Percentiles rank a stretch among this genome's conserved stretches.
Conservation (phyloP, 371 early-diverging fungal species). For the Mortierella sp. region DNA sequence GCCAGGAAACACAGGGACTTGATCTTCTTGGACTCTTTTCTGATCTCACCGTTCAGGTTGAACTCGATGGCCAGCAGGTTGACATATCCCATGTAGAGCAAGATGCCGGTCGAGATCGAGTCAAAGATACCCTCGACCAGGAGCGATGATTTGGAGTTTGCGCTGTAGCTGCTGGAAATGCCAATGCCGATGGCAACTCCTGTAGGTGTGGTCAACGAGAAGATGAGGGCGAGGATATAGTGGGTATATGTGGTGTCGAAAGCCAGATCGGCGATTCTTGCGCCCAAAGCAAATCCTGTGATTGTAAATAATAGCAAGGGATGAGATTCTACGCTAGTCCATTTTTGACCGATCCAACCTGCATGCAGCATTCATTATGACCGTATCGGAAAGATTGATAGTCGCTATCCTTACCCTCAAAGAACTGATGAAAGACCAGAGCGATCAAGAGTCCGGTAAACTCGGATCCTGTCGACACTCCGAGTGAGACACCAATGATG, state of each 20-base stretch:
- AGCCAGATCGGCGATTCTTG: slow-evolving; percentile 72
- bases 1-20: slow-evolving; percentile 60
- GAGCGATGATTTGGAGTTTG: slow-evolving; percentile 65
- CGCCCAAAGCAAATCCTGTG: slow-evolving; percentile 87
- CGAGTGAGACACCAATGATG: slow-evolving; percentile 88
- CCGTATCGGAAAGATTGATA: slow-evolving; percentile 62
- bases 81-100: slow-evolving; percentile 82
- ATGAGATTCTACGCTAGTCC: slow-evolving; percentile 30
- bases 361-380: neutral
- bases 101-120: slow-evolving; percentile 83
- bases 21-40: slow-evolving; percentile 40
- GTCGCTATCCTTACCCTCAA: slow-evolving; percentile 88
- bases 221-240: slow-evolving; percentile 61
- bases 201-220: slow-evolving; percentile 76
- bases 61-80: slow-evolving; percentile 80
- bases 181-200: slow-evolving; percentile 84
- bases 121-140: slow-evolving; percentile 83
- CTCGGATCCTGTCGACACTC: slow-evolving; percentile 70
- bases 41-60: slow-evolving; percentile 65
- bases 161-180: slow-evolving; percentile 68
- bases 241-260: slow-evolving; percentile 58
- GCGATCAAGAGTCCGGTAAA: slow-evolving; percentile 83
- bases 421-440: slow-evolving; percentile 88
- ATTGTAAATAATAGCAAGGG: slow-evolving; percentile 55
- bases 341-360: neutral